Base-by-base conservation (phyloP, 208 protist species). In the Leishmania martiniquensis region DNA sequence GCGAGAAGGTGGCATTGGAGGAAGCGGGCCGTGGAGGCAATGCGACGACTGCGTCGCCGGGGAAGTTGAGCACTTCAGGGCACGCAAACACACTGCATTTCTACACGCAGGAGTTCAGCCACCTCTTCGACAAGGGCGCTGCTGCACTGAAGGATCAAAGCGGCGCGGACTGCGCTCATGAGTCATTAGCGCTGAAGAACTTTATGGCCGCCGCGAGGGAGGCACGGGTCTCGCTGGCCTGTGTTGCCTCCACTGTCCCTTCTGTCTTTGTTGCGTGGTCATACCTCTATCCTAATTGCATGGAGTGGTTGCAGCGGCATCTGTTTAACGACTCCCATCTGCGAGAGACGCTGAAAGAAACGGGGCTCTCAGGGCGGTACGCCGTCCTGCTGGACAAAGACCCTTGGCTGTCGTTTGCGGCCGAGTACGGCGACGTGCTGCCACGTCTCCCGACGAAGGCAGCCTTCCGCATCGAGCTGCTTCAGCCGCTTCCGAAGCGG, bases 191-290 rank as follows among this genome's bases (percentile, higher is more conserved):
- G 2, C 63, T 87, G 32, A 37, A 91, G 51, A 83, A 79, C 15
- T 97, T 89, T 73, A 77, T 91, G 74, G 81, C 59, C 20, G 88
- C 87, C 22, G 75, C 80, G 22, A 89, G 87, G 71, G 89, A 91
- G 68, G 76, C 85, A 45, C 70, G 80, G 29, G 84, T 97, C 25
- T 87, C 93, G 75, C 76, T 97, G 37, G 76, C 82, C n/a, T 75
- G 76, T 45, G 77, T 92, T 52, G 80, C 91, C 13, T 74, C 87
- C 37, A 90, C 75, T 32, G 87, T 91, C 15, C 92, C 94, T 0
- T 95, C 90, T 4, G 59, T 97, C 25, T 87, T 97, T 73, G 81
- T 97, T 47, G 83, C 84, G 54, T 97, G 94, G 92, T 91, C 92
- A 34, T 90, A 75, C 76, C 86, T 82, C 68, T 83, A 95, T 77